Evolutionary conservation across 768 basidiomycete species (phyloP), one percentile per base, ranked within the genome.

Genomic region (Rhodocollybia butyracea): DNA sequence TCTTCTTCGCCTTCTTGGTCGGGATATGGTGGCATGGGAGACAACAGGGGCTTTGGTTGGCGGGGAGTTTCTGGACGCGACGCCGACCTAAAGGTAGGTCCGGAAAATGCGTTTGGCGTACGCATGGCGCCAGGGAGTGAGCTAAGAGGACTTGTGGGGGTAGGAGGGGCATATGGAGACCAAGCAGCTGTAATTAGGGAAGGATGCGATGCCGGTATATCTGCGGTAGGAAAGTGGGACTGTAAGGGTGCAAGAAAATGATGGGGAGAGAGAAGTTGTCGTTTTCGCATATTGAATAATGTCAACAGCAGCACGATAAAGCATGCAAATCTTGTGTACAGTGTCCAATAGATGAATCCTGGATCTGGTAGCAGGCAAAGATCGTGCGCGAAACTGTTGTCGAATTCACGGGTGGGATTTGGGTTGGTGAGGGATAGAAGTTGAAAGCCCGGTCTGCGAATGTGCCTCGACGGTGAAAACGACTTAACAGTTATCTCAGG

Each of bases 401-500:
- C 70, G 65, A 24, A 69, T 57, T 0, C 64, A 57, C 8, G 69
- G 60, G 3, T 75, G 69, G 13, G 75, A 58, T 22, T 66, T 60
- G 7, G 59, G 58, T 4, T 78, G 74, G 32, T 77, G 30, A 84
- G 68, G 0, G 91, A 88, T 29, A 97, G 75, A 5, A 97, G 81
- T 59, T 95, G 91, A 68, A 95, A 90, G 3, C 94, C 94, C 2
- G 94, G 91, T 31, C 76, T 72, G 22, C 75, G 75, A 57, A 96
- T 86, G 53, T 87, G 86, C 52, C 79, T 79, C 13, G 85, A 83
- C 58, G 85, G 83, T 15, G 90, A 88, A 68, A 96, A 94, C 0
- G 93, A 89, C 68, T 94, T 95, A 56, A 96, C 76, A 1, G 93
- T 94, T 21, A 94, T 81, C 70, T 96, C 94, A 45, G 85, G 85